A percentile compares a stretch with the other conserved stretches of the same genome.
phyloP scores from a whole-genome alignment of 345 rosid species.

The Salix viminalis region DNA sequence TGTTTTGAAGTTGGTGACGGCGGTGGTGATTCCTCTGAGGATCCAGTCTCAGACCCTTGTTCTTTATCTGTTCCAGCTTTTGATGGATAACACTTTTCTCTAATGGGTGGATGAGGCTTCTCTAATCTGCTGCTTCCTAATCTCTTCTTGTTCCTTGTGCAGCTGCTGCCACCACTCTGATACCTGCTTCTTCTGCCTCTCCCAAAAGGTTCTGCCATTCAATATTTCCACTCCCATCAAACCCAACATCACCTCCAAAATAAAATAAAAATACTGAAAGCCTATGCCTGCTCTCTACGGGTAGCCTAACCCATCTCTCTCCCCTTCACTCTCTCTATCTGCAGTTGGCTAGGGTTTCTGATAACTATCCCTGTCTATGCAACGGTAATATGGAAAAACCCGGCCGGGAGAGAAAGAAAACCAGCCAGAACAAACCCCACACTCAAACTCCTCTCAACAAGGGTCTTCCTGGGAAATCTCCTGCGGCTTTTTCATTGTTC shows the following conservation, averaged over 20 bases:
- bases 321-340: conserved; percentile 3
- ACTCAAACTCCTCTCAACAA: conserved; percentile 24
- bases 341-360: conserved; percentile 24
- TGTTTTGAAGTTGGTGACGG: not conserved
- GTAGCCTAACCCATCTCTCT: conserved; percentile 47
- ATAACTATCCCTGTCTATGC: conserved; percentile 21
- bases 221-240: conserved; percentile 43
- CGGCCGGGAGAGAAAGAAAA: conserved; percentile 19
- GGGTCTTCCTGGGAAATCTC: conserved; percentile 17
- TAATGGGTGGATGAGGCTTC: conserved; percentile 4
- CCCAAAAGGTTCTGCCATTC: conserved; percentile 50
- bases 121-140: conserved; percentile 19
- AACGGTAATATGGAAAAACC: conserved; percentile 2
- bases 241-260: conserved; percentile 8
- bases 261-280: not conserved
- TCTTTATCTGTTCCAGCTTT: conserved; percentile 55
- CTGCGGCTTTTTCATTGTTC: not conserved
- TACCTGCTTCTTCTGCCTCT: conserved; percentile 32
- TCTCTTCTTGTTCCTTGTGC: conserved; percentile 38
- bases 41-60: conserved; percentile 50
- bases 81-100: conserved; percentile 20
- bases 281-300: not conserved
- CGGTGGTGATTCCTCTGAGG: conserved; percentile 45
- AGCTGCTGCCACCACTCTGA: conserved; percentile 40
- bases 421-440: conserved; percentile 4